These are phyloP conservation scores for Rostrohypoxylon terebratum DNA, from an alignment of 495 filamentous ascomycete species.

Conservation along the genomic window DNA sequence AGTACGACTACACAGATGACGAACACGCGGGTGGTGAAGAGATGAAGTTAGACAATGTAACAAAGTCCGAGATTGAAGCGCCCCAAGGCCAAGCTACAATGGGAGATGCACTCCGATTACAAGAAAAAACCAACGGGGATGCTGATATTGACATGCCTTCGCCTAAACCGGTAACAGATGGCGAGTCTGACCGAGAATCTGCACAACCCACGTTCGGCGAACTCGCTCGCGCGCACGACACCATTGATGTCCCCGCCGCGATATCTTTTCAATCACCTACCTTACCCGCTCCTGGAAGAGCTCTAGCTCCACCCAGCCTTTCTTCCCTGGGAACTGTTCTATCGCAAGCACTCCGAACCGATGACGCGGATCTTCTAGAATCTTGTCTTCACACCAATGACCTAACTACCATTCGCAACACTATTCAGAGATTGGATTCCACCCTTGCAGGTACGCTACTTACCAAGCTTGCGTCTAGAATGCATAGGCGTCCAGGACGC, in stretches of 20 bases:
- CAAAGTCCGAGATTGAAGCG: slow-evolving; percentile 16
- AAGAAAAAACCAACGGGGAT: slow-evolving; percentile 28
- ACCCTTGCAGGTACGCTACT: slow-evolving; percentile 80
- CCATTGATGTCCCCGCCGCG: slow-evolving; percentile 79
- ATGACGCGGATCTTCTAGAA: slow-evolving; percentile 88
- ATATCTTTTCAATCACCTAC: slow-evolving; percentile 58
- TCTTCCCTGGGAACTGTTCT: slow-evolving; percentile 89
- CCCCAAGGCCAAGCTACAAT: slow-evolving; percentile 16
- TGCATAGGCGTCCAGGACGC: slow-evolving; percentile 87
- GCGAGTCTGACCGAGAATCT: slow-evolving; percentile 62
- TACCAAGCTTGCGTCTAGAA: slow-evolving; percentile 83
- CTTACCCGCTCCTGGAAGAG: slow-evolving; percentile 46
- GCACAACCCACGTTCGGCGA: slow-evolving; percentile 85
- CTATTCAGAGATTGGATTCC: slow-evolving; percentile 90
- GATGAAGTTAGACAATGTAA: slow-evolving; percentile 24
- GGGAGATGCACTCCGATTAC: slow-evolving; percentile 5
- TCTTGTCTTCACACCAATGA: slow-evolving; percentile 87
- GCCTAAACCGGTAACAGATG: slow-evolving; percentile 61
- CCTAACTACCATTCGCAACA: slow-evolving; percentile 78
- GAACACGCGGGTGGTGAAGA: slow-evolving; percentile 39
- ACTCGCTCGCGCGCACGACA: slow-evolving; percentile 77
- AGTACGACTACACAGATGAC: slow-evolving; percentile 54
- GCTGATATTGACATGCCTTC: slow-evolving; percentile 56
- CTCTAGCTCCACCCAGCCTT: slow-evolving; percentile 71
- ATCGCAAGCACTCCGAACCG: slow-evolving; percentile 90